Evolutionary conservation across 345 rosid genomes (phyloP), one percentile per base, ranked within the genome.

Genomic region (Eucalyptus microcorys): DNA sequence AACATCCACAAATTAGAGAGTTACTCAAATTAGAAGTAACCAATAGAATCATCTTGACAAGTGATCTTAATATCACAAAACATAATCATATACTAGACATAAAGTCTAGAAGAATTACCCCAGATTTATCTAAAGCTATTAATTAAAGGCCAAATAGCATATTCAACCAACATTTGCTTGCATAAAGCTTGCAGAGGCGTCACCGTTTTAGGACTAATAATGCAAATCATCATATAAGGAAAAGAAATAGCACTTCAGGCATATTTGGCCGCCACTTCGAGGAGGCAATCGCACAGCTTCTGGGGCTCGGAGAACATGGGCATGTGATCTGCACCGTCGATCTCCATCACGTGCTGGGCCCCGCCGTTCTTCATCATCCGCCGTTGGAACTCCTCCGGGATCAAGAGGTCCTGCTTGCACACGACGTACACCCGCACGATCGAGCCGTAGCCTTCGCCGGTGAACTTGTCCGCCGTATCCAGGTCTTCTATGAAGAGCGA

Each of bases 281-380:
- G 68, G 45, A 93, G 91, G 86, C 81, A 43, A 17, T 91, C 55
- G 19, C 79, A 89, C 47, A 94, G 92, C 88, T 92, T 64, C 81
- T 86, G 87, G 7, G 93, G 91, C 88, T 90, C 87, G 21, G 90
- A 93, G 47, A 94, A 49, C 95, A 94, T 93, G 10, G 91, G 53
- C 94, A 92, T 91, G 37, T 92, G 94, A 81, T 92, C 92, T 24
- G 91, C 89, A 49, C 83, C 89, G n/a, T 48, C 52, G 24, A 91
- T 91, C 89, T 88, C 89, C 49, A 86, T n/a, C 17, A 89, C 91
- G 22, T 91, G 49, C 80, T 89, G 42, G 66, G 81, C 50, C 37
- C 87, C 86, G 8, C 87, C 85, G 32, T 59, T 89, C 85, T 80
- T 61, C 34, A 89, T 91, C 90, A 89, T 89, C 89, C 87, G 88